phyloP scores from a whole-genome alignment of 2,329 filamentous ascomycete genomes.

The Calonectria pseudoturangicola region DNA sequence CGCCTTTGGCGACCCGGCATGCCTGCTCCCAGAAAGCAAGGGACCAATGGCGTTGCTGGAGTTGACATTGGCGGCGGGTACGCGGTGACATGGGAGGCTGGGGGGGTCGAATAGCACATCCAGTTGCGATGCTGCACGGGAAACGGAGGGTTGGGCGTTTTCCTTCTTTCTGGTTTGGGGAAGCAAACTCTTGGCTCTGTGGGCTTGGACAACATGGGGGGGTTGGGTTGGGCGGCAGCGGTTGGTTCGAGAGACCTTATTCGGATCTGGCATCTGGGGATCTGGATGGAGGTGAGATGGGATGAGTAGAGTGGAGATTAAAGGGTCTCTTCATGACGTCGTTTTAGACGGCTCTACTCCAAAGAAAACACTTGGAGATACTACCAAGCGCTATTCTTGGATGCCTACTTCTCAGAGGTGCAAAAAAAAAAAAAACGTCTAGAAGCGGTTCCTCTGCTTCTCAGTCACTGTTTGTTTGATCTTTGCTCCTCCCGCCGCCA shows the following conservation, averaged over 20 bases:
- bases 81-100: constrained; percentile 7
- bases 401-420: not conserved
- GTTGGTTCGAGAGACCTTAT: constrained; percentile 30
- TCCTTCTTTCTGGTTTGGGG: constrained; percentile 18
- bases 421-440: constrained; percentile 7
- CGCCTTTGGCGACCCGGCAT: constrained; percentile 50
- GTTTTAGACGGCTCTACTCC: not conserved
- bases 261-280: constrained; percentile 31
- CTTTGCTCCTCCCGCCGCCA: not conserved
- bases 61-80: constrained; percentile 5
- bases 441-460: not conserved
- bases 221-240: not conserved
- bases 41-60: constrained; percentile 41
- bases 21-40: constrained; percentile 36
- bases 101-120: constrained; percentile 1
- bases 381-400: not conserved
- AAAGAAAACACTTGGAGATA: not conserved
- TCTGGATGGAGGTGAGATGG: constrained; percentile 35
- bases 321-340: constrained; percentile 23
- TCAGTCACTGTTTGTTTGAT: constrained; percentile 25
- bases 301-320: constrained; percentile 8
- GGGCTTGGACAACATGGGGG: not conserved
- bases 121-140: not conserved
- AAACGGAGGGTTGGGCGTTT: constrained; percentile 14
- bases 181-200: constrained; percentile 29